Evolutionary conservation across 352 stramenopile genomes (phyloP).

Genomic region (Pythium phragmitis): DNA sequence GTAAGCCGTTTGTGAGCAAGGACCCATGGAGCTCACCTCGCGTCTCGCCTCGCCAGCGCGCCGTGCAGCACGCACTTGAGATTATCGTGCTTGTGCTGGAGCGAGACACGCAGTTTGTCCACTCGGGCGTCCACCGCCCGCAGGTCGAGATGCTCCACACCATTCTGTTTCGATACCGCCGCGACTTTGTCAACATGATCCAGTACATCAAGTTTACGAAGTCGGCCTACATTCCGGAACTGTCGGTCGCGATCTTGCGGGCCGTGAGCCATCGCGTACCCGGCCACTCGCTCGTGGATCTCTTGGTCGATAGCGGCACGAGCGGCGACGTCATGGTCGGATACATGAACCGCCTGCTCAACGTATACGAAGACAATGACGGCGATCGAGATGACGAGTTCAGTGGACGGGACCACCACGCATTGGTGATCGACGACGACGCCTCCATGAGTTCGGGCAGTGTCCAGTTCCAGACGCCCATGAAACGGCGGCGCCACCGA

Average conservation of each 20-base stretch:
- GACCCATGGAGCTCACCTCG: slow-evolving; percentile 18
- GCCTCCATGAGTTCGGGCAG: slow-evolving; percentile 28
- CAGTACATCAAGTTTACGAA: slow-evolving; percentile 88
- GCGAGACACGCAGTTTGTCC: slow-evolving; percentile 69
- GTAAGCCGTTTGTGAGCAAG: slow-evolving; percentile 26
- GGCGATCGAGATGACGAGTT: slow-evolving; percentile 21
- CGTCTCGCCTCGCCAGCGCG: slow-evolving; percentile 49
- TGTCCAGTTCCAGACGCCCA: slow-evolving; percentile 37
- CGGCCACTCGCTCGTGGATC: slow-evolving; percentile 57
- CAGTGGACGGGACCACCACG: neutral
- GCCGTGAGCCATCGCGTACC: slow-evolving; percentile 67
- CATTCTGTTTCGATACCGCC: slow-evolving; percentile 65
- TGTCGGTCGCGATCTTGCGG: slow-evolving; percentile 69
- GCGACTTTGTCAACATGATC: slow-evolving; percentile 77
- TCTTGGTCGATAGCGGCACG: slow-evolving; percentile 64
- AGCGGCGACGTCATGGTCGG: slow-evolving; percentile 70
- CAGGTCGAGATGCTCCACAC: slow-evolving; percentile 80
- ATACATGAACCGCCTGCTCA: slow-evolving; percentile 80
- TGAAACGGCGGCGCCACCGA: slow-evolving; percentile 27
- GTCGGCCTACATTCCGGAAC: slow-evolving; percentile 61
- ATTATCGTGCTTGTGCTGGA: slow-evolving; percentile 76
- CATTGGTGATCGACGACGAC: slow-evolving; percentile 19
- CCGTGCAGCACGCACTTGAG: slow-evolving; percentile 75
- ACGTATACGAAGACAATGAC: slow-evolving; percentile 53
- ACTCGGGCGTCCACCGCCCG: slow-evolving; percentile 50